These are phyloP conservation scores for Tulasnella sp. DNA, from an alignment of 768 basidiomycete species.

Conservation along the genomic window DNA sequence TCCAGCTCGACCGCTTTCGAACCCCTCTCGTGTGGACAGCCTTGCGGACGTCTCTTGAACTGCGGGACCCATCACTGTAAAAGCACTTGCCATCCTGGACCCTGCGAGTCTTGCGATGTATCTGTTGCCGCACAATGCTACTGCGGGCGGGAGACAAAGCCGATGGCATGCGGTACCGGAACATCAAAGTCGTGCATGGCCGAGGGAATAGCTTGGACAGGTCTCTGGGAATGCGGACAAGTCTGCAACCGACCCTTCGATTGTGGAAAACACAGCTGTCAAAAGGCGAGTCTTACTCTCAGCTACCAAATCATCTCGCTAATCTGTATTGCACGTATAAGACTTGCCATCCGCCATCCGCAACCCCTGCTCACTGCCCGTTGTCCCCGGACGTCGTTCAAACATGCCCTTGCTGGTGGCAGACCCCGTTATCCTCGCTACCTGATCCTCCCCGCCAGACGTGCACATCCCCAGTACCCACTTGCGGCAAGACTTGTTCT, in stretches of 20 bases:
- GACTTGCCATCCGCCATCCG: conserved; percentile 64
- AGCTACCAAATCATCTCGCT: neutral
- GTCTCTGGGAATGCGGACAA: conserved; percentile 48
- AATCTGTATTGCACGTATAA: conserved; percentile 13
- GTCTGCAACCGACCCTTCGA: conserved; percentile 55
- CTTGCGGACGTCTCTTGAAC: conserved; percentile 23
- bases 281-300: conserved; percentile 27
- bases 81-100: conserved; percentile 61
- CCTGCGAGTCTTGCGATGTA: conserved; percentile 53
- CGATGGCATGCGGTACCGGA: conserved; percentile 57
- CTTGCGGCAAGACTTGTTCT: conserved; percentile 57
- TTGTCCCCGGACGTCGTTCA: conserved; percentile 53
- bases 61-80: conserved; percentile 50
- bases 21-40: conserved; percentile 49
- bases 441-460: conserved; percentile 34
- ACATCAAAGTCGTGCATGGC: conserved; percentile 32
- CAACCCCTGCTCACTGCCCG: conserved; percentile 51
- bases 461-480: conserved; percentile 41
- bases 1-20: conserved; percentile 17
- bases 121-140: conserved; percentile 53
- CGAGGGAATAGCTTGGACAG: conserved; percentile 43
- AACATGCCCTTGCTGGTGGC: conserved; percentile 71
- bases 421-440: conserved; percentile 39
- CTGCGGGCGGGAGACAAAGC: conserved; percentile 59
- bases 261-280: conserved; percentile 67